Percentiles rank a stretch among this genome's conserved stretches.
phyloP scores from a whole-genome alignment of 495 filamentous ascomycete genomes.

The Peziza echinospora region DNA sequence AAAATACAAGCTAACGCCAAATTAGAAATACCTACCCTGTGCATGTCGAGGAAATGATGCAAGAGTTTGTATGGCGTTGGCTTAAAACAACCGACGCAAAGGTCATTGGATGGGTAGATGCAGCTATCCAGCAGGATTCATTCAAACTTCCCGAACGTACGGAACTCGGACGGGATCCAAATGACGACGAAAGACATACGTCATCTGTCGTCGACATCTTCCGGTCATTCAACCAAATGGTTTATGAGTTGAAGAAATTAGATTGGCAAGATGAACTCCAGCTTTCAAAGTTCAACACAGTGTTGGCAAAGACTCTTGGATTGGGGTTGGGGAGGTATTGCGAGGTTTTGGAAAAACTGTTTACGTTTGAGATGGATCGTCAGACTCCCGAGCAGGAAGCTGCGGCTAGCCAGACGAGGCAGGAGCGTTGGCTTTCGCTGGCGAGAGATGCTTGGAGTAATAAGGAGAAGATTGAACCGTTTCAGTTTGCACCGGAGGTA shows the following conservation, averaged over 20 bases:
- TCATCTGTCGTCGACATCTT: constrained; percentile 87
- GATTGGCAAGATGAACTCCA: constrained; percentile 87
- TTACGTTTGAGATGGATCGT: constrained; percentile 82
- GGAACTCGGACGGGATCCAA: constrained; percentile 23
- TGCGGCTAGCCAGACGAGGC: constrained; percentile 52
- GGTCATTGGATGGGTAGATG: constrained; percentile 66
- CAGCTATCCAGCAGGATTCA: constrained; percentile 68
- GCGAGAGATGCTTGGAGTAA: constrained; percentile 90
- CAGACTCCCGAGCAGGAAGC: constrained; percentile 70
- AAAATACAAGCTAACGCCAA: constrained; percentile 19
- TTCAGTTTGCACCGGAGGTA: constrained; percentile 92
- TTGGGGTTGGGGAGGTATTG: constrained; percentile 73
- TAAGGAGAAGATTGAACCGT: constrained; percentile 88
- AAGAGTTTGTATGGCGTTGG: constrained; percentile 91
- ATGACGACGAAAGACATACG: constrained; percentile 75
- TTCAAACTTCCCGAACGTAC: constrained; percentile 31
- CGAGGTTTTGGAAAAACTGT: constrained; percentile 68
- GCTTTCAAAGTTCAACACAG: constrained; percentile 91
- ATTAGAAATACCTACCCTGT: constrained; percentile 41
- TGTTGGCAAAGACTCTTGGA: constrained; percentile 71
- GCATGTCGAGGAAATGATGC: constrained; percentile 62
- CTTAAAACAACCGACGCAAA: constrained; percentile 58
- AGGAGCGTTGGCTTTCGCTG: constrained; percentile 74
- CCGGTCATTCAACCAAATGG: constrained; percentile 70
- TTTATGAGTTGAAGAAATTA: constrained; percentile 65